Base-by-base conservation (phyloP, 768 basidiomycete genomes). In the Filobasidium wieringae region DNA sequence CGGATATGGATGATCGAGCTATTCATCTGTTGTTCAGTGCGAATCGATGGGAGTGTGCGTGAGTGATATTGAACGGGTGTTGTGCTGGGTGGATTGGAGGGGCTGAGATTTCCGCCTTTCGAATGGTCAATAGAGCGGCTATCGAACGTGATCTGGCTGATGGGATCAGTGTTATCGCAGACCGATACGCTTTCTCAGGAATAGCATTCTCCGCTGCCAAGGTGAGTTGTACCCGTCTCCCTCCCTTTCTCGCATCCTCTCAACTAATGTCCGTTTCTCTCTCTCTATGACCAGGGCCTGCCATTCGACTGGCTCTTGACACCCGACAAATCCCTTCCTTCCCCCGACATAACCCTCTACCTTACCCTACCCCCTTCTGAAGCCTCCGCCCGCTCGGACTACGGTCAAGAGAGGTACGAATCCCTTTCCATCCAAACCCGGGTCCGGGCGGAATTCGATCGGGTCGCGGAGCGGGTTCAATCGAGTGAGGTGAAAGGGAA, bases 31-130 rank as follows among this genome's bases (percentile, higher is more conserved):
- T 99, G 56, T 97, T 99, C 78, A 85, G 89, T 41, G 95, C 92
- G 1, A 99, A 99, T 70, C 81, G 93, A 33, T 97, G 95, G 95
- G 92, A 97, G 71, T 81, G 86, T 61, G 84, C 85, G 88, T 93
- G 58, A 66, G 78, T 74, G 29, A 41, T 15, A 9, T 36, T 41
- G 7, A 7, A 47, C 14, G 14, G 22, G 14, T 14, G 17, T 14
- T 26, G 19, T 19, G 12, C 26, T 36, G 27, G 43, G 26, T 29
- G 26, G 31, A 40, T 9, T 19, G 27, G n/a, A 4, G n/a, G n/a
- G n/a, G 4, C 52, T 57, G 58, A 49, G 51, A 49, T 32, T 55
- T 51, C 12, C 29, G 19, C 22, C 43, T 19, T 34, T 29, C 9
- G 3, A 22, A 19, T 8, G 31, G 24, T 22, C 36, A 1, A 7